Evolutionary conservation across 768 basidiomycete genomes (phyloP).

Genomic region (Ramaria sp.): DNA sequence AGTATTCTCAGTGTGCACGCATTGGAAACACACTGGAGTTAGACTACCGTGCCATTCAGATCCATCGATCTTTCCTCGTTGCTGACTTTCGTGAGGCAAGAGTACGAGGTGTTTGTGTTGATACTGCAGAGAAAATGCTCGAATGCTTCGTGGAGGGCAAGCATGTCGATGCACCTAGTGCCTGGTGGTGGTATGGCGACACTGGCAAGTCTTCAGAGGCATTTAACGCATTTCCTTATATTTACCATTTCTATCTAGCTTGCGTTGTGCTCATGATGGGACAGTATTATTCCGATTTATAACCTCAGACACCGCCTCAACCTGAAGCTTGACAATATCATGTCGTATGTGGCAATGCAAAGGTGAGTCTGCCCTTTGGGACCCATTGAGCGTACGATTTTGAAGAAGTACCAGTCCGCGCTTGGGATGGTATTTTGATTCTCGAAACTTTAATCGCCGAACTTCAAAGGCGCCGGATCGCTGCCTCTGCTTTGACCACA

Average conservation of each 20-base stretch:
- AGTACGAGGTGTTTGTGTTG: not conserved
- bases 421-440: conserved; percentile 2
- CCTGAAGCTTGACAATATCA: not conserved
- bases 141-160: conserved; percentile 1
- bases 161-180: conserved; percentile 3
- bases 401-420: not conserved
- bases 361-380: not conserved
- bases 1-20: not conserved
- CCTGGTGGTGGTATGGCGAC: conserved; percentile 5
- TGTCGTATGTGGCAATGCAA: conserved; percentile 1
- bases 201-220: not conserved
- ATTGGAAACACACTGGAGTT: not conserved
- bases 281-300: not conserved
- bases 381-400: not conserved
- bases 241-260: not conserved
- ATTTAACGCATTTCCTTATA: not conserved
- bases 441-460: conserved; percentile 2
- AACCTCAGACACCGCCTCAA: not conserved
- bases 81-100: conserved; percentile 1
- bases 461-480: conserved; percentile 1
- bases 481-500: not conserved
- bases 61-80: not conserved
- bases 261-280: conserved; percentile 3
- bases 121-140: conserved; percentile 4
- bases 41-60: conserved; percentile 3